phyloP scores from a whole-genome alignment of 495 filamentous ascomycete genomes.

The Talaromyces nanjingensis region DNA sequence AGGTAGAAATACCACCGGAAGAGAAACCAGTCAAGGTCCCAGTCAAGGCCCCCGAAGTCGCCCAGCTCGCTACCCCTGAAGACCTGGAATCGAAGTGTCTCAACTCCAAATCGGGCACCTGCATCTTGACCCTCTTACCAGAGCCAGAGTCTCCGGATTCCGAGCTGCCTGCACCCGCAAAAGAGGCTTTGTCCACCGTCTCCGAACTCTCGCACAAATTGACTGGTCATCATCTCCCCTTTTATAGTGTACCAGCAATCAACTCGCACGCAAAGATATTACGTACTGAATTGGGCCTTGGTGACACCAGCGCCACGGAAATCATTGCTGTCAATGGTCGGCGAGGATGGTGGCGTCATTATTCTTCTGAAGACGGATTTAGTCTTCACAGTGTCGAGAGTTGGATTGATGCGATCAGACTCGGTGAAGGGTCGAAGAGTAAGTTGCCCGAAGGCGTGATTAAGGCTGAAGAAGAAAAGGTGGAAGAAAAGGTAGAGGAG shows the following conservation, averaged over 20 bases:
- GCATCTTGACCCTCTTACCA: constrained; percentile 75
- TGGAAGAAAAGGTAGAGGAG: constrained; percentile 12
- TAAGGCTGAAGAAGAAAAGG: constrained; percentile 28
- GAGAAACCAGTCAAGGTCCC: constrained; percentile 43
- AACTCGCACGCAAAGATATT: constrained; percentile 53
- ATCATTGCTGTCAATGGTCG: constrained; percentile 79
- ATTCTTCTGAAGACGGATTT: constrained; percentile 46
- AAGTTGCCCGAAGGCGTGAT: constrained; percentile 72
- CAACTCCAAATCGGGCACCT: constrained; percentile 68
- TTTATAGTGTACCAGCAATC: constrained; percentile 62
- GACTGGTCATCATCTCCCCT: constrained; percentile 63
- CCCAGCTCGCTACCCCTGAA: constrained; percentile 47
- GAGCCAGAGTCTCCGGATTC: constrained; percentile 40
- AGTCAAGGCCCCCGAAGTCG: constrained; percentile 30
- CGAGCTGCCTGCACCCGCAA: constrained; percentile 34
- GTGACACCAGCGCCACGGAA: constrained; percentile 44
- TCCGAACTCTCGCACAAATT: constrained; percentile 73
- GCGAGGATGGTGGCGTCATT: constrained; percentile 78
- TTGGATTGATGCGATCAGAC: constrained; percentile 81
- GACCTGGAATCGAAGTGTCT: constrained; percentile 67
- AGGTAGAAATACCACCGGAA: constrained; percentile 27
- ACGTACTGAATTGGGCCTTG: constrained; percentile 54
- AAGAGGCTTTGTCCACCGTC: constrained; percentile 54
- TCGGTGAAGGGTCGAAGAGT: constrained; percentile 78
- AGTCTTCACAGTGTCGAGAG: constrained; percentile 56